Base-by-base conservation (phyloP, 2,329 filamentous ascomycete genomes). In the Intubia oerlemansii region DNA sequence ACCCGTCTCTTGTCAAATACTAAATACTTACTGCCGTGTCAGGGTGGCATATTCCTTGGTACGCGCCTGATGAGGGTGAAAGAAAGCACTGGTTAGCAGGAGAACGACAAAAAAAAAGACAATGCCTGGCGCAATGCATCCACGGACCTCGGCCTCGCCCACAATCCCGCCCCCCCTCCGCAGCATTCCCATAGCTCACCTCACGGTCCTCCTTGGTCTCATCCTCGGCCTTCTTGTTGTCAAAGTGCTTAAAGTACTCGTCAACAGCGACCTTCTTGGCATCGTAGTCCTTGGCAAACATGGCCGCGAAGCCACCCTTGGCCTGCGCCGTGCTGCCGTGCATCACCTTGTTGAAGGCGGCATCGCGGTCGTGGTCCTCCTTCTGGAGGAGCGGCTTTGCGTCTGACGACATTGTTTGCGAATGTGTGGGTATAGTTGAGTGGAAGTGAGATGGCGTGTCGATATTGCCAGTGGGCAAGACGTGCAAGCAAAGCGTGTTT, bases 41-140 rank as follows among this genome's bases (percentile, higher is more conserved):
- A 95, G 56, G 20, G 81, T 90, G 30, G 84, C 85, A 52, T 95
- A 95, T 56, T 93, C 79, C 35, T 73, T 75, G 44, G 73, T 70
- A 47, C 82, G 70, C 40, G 76, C 65, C 75, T 82, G 16, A 12
- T n/a, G n/a, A n/a, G n/a, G n/a, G n/a, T n/a, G n/a, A 26, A 9
- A 22, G 10, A 25, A 7, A 6, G 5, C 17, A 22, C 15, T 13
- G 16, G 24, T 29, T 25, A 32, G 23, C 17, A 26, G 10, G 16
- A 7, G 5, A 12, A 7, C 28, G 9, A n/a, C n/a, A n/a, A n/a
- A n/a, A n/a, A n/a, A n/a, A n/a, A n/a, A n/a, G n/a, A n/a, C n/a
- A n/a, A n/a, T n/a, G n/a, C n/a, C n/a, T n/a, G n/a, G n/a, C n/a
- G n/a, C n/a, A n/a, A n/a, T n/a, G n/a, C n/a, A n/a, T n/a, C n/a